Percentiles rank a stretch among this genome's conserved stretches.
Conservation (phyloP, 2,329 filamentous ascomycete genomes). For the Ilyonectria robusta region DNA sequence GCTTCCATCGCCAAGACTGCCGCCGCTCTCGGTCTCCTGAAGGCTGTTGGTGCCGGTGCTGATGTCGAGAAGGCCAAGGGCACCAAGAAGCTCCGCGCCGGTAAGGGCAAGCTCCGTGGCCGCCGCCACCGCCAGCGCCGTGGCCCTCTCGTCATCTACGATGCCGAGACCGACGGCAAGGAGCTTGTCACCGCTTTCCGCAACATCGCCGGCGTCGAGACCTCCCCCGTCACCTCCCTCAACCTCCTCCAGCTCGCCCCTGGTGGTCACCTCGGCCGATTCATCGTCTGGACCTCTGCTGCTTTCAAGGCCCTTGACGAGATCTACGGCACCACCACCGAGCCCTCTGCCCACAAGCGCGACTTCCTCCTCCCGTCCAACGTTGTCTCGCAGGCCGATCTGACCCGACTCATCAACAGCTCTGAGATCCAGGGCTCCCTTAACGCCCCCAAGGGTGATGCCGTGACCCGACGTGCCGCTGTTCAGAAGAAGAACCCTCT, state of each 20-base stretch:
- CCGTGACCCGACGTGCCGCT: conserved; percentile 87
- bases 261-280: conserved; percentile 98
- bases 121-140: conserved; percentile 98
- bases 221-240: conserved; percentile 90
- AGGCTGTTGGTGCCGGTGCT: conserved; percentile 88
- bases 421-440: conserved; percentile 98
- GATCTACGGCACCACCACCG: conserved; percentile 95
- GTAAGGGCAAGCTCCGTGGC: conserved; percentile 98
- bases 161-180: conserved; percentile 95
- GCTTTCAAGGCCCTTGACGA: conserved; percentile 97
- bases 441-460: conserved; percentile 89
- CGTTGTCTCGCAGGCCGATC: conserved; percentile 93
- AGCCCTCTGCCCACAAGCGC: conserved; percentile 94
- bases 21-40: conserved; percentile 87
- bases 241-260: conserved; percentile 99
- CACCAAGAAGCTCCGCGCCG: conserved; percentile 96
- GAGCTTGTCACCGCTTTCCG: conserved; percentile 95
- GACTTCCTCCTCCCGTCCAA: conserved; percentile 97
- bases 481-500: conserved; percentile 99
- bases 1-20: conserved; percentile 89
- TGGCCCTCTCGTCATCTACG: conserved; percentile 97
- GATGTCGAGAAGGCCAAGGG: conserved; percentile 97
- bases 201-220: conserved; percentile 99
- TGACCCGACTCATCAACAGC: conserved; percentile 98
- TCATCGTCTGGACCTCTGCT: conserved; percentile 98